Conservation (phyloP, 1,284 basidiomycete genomes). For the Moniliella sp. region DNA sequence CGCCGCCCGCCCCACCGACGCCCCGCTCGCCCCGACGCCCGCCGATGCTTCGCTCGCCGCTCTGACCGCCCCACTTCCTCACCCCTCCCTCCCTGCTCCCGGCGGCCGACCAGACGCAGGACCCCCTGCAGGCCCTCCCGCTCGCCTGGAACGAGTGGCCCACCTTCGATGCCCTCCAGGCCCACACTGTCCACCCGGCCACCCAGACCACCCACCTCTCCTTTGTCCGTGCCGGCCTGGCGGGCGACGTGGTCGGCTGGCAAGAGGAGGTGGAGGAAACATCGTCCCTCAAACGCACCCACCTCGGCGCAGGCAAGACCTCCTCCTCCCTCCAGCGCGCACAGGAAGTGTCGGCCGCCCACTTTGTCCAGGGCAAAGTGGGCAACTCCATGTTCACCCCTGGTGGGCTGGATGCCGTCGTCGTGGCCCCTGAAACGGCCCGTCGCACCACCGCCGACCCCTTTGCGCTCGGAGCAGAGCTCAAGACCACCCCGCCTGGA, state of each 20-base stretch:
- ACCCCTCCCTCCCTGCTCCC: too few species aligned
- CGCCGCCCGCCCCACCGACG: too few species aligned
- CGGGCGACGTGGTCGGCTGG: constrained; percentile 24
- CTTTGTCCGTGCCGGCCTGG: constrained; percentile 25
- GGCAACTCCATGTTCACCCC: constrained; percentile 7
- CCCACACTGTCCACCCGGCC: too few species aligned
- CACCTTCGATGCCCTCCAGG: too few species aligned
- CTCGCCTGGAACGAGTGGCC: too few species aligned
- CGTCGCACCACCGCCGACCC: constrained; percentile 1
- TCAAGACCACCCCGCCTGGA: constrained; percentile 36
- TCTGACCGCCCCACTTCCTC: too few species aligned
- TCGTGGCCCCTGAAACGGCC: constrained; percentile 26
- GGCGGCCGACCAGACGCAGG: too few species aligned
- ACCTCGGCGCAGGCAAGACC: constrained; percentile 6
- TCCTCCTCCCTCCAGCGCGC: constrained; percentile 56
- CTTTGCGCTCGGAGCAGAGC: too few species aligned
- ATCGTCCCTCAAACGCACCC: neutral
- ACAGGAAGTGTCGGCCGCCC: constrained; percentile 47
- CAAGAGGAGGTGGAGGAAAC: too few species aligned
- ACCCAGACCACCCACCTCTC: constrained; percentile 10
- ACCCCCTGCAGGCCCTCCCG: too few species aligned
- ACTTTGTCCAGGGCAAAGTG: constrained; percentile 46
- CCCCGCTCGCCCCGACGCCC: too few species aligned
- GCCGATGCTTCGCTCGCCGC: too few species aligned
- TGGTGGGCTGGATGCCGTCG: constrained; percentile 39